A percentile compares a stretch with the other conserved stretches of the same genome.
phyloP scores from a whole-genome alignment of 2,329 filamentous ascomycete species.

The Claviceps monticola region DNA sequence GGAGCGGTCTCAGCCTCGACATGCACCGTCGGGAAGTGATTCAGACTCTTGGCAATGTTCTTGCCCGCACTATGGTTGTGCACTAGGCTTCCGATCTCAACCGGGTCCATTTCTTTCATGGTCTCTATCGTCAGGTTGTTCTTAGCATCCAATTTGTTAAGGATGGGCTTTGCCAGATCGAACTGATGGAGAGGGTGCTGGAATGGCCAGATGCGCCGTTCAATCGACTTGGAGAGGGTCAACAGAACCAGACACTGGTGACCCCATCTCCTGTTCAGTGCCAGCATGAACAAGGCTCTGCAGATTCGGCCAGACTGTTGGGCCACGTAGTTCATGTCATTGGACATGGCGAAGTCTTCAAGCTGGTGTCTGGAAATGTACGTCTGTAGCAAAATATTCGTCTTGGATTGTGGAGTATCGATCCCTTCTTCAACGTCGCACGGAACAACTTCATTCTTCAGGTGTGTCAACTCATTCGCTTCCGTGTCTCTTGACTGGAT shows the following conservation, averaged over 20 bases:
- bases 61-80: slow-evolving; percentile 81
- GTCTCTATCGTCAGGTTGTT: slow-evolving; percentile 63
- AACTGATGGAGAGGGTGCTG: slow-evolving; percentile 94
- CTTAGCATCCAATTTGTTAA: slow-evolving; percentile 77
- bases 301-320: slow-evolving; percentile 94
- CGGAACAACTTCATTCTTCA: slow-evolving; percentile 57
- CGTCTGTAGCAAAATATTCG: slow-evolving; percentile 85
- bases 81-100: slow-evolving; percentile 81
- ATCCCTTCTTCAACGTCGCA: slow-evolving; percentile 67
- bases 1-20: slow-evolving; percentile 93
- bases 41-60: slow-evolving; percentile 66
- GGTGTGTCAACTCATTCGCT: slow-evolving; percentile 65
- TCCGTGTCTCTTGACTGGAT: slow-evolving; percentile 87
- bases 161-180: slow-evolving; percentile 68
- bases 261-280: slow-evolving; percentile 87
- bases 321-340: slow-evolving; percentile 86
- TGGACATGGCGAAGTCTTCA: slow-evolving; percentile 86
- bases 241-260: slow-evolving; percentile 86
- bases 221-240: slow-evolving; percentile 90
- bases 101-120: slow-evolving; percentile 82
- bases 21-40: slow-evolving; percentile 83
- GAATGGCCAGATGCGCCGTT: slow-evolving; percentile 89
- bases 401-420: slow-evolving; percentile 71
- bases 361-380: slow-evolving; percentile 81
- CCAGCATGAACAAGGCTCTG: slow-evolving; percentile 92